A percentile compares a stretch with the other conserved stretches of the same genome.
phyloP scores from a whole-genome alignment of 106 monocot species.

The Ottelia alismoides region DNA sequence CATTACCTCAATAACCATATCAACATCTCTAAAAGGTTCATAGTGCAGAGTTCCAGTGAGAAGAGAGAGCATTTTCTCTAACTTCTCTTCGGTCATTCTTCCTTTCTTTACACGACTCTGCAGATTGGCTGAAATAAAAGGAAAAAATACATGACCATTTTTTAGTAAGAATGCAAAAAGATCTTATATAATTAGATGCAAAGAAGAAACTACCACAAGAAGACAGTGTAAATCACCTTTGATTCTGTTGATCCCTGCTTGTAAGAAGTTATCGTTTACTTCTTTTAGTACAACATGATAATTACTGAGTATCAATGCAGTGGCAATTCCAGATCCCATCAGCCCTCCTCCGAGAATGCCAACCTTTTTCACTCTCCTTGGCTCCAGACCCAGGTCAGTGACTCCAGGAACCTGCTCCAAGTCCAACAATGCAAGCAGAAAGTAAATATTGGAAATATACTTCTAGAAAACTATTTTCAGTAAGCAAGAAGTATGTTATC shows the following conservation, averaged over 20 bases:
- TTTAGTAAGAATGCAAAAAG: neutral
- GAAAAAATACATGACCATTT: neutral
- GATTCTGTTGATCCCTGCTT: constrained; percentile 60
- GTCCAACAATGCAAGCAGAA: neutral
- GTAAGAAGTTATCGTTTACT: constrained; percentile 80
- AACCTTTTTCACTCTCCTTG: constrained; percentile 68
- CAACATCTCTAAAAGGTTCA: constrained; percentile 62
- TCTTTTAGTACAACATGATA: constrained; percentile 83
- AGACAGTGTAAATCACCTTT: too few relatives aligned
- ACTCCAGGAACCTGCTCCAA: constrained; percentile 68
- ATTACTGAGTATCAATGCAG: constrained; percentile 68
- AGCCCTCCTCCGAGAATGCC: constrained; percentile 94
- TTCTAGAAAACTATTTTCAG: too few relatives aligned
- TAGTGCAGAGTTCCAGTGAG: constrained; percentile 79
- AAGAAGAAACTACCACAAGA: too few relatives aligned
- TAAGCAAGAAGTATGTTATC: too few relatives aligned
- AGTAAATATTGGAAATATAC: too few relatives aligned
- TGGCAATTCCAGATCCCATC: constrained; percentile 99
- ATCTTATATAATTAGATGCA: too few relatives aligned
- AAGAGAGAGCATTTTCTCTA: constrained; percentile 52
- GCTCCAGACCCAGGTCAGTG: constrained; percentile 58
- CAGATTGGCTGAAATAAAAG: constrained; percentile 55
- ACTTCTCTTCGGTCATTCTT: constrained; percentile 73
- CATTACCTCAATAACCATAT: constrained; percentile 89
- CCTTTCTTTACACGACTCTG: constrained; percentile 87